Evolutionary conservation across 192 early-diverging fungal genomes (phyloP).

Genomic region (Backusella luteola): DNA sequence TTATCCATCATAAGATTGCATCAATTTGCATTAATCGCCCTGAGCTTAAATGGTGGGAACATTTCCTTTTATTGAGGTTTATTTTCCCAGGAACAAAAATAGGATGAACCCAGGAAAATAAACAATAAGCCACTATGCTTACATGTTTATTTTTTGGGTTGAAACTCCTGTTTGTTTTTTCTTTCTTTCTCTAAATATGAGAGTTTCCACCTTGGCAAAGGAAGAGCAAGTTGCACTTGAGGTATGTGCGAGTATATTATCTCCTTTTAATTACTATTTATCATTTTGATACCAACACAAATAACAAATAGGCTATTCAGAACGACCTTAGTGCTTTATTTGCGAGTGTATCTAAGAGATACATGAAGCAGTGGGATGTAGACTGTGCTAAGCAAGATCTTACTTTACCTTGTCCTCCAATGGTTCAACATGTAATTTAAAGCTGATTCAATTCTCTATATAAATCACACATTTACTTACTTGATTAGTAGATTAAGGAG

Average conservation of each 20-base stretch:
- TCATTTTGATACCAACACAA: background rate
- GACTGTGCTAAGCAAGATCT: background rate
- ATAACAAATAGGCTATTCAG: background rate
- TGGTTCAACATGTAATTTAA: background rate
- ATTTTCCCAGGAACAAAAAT: too few relatives aligned
- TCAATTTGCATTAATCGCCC: too few relatives aligned
- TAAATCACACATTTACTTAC: background rate
- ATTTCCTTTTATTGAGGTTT: too few relatives aligned
- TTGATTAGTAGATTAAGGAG: background rate
- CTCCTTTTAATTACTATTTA: background rate
- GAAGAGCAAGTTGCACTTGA: background rate
- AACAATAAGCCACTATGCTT: background rate
- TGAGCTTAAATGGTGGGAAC: too few relatives aligned
- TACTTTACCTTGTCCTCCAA: background rate
- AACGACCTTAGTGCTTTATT: background rate
- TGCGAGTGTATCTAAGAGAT: background rate
- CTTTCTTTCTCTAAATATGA: background rate
- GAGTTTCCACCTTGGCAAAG: background rate
- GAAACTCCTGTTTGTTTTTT: background rate
- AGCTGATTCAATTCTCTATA: background rate
- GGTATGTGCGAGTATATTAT: background rate
- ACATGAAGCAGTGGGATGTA: background rate
- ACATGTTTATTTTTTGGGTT: background rate
- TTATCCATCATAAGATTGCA: background rate
- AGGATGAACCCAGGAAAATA: too few relatives aligned